Percentiles rank a stretch among this genome's conserved stretches.
Evolutionary conservation across 257 asterid species (phyloP).

Genomic region (Solanum stenotomum): DNA sequence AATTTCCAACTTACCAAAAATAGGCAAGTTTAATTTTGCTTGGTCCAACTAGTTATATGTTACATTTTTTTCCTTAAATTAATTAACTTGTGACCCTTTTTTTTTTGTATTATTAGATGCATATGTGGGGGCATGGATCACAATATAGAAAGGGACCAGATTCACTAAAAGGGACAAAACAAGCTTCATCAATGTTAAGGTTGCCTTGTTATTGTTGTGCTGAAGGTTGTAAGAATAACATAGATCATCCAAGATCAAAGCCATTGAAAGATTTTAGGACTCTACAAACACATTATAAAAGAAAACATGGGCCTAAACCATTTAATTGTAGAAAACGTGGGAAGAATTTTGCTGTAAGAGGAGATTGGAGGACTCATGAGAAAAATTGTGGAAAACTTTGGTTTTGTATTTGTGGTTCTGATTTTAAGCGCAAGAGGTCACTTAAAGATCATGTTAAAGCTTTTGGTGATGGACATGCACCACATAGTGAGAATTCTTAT

Average conservation of each 20-base stretch:
- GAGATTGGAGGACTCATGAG: constrained; percentile 95
- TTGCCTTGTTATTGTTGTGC: constrained; percentile 87
- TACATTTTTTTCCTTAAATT: background rate
- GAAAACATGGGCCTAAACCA: constrained; percentile 76
- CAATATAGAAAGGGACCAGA: constrained; percentile 87
- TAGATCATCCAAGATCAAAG: constrained; percentile 61
- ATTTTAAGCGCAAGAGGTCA: constrained; percentile 84
- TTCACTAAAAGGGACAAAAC: constrained; percentile 66
- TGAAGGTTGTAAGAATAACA: constrained; percentile 91
- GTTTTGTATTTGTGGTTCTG: constrained; percentile 90
- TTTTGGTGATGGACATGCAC: constrained; percentile 73
- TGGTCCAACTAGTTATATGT: background rate
- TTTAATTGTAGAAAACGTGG: constrained; percentile 63
- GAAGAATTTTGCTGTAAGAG: constrained; percentile 76
- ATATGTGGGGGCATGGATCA: constrained; percentile 96
- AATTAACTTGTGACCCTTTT: background rate
- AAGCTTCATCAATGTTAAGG: constrained; percentile 52
- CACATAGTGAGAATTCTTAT: constrained; percentile 38
- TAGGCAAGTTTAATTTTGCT: background rate
- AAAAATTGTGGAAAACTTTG: constrained; percentile 78
- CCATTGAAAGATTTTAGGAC: constrained; percentile 86
- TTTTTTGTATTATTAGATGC: constrained; percentile 39
- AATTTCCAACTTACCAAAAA: background rate
- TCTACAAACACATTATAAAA: constrained; percentile 81
- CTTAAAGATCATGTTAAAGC: constrained; percentile 75